These are phyloP conservation scores for Amanita fuliginea DNA, from an alignment of 768 basidiomycete species.

Conservation along the genomic window DNA sequence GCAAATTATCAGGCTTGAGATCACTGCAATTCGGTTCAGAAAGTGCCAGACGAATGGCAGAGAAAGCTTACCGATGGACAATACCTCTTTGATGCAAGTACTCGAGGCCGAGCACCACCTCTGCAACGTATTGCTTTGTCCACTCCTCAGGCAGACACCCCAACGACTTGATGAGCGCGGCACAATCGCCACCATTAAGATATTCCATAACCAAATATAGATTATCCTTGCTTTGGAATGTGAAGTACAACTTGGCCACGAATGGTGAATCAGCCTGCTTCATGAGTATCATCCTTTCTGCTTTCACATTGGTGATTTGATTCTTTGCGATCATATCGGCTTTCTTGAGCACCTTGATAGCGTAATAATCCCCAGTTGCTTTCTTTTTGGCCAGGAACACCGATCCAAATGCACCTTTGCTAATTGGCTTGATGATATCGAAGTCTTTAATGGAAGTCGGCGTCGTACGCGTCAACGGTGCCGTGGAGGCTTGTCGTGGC, in stretches of 20 bases:
- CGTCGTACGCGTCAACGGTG: conserved; percentile 66
- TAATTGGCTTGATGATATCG: conserved; percentile 98
- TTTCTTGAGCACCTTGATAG: conserved; percentile 99
- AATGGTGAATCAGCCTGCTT: conserved; percentile 98
- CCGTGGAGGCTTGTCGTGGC: conserved; percentile 73
- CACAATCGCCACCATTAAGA: conserved; percentile 96
- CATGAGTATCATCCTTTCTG: conserved; percentile 99
- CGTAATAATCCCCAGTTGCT: conserved; percentile 95
- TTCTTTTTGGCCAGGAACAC: conserved; percentile 99
- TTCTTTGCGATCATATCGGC: conserved; percentile 99
- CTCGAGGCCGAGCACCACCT: conserved; percentile 90
- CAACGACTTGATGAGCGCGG: conserved; percentile 92
- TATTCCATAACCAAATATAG: conserved; percentile 99
- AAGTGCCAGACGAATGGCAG: conserved; percentile 6
- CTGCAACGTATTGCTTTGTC: conserved; percentile 94
- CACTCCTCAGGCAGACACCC: conserved; percentile 92
- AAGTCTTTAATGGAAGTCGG: conserved; percentile 97
- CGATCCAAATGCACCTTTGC: conserved; percentile 96
- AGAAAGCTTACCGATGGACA: conserved; percentile 76
- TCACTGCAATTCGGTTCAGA: conserved; percentile 45
- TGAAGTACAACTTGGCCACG: conserved; percentile 95
- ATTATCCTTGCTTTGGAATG: conserved; percentile 99
- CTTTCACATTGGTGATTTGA: conserved; percentile 99
- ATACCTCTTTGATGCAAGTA: conserved; percentile 94
- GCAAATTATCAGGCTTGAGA: conserved; percentile 93